Conservation (phyloP, 371 early-diverging fungal genomes). For the Rhizopus arrhizus region DNA sequence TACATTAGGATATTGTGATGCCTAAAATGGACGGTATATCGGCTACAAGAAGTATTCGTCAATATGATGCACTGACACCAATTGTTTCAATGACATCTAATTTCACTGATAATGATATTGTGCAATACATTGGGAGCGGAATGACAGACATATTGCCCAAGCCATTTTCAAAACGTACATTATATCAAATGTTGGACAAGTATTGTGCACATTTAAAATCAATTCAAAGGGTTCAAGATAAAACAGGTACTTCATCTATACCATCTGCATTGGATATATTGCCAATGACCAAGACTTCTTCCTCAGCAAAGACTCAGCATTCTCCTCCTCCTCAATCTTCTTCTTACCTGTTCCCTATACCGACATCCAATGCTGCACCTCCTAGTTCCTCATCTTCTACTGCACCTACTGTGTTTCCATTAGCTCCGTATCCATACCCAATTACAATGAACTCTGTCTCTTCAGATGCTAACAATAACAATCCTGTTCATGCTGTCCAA, state of each 20-base stretch:
- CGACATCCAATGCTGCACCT: conserved; percentile 5
- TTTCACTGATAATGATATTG: conserved; percentile 66
- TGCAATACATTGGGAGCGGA: conserved; percentile 73
- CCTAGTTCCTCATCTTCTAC: background rate
- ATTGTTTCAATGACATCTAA: conserved; percentile 83
- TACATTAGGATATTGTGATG: conserved; percentile 71
- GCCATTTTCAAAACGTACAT: conserved; percentile 66
- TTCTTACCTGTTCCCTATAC: background rate
- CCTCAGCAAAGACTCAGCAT: background rate
- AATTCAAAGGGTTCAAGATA: conserved; percentile 22
- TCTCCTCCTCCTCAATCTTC: background rate
- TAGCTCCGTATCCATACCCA: conserved; percentile 37
- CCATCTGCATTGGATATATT: conserved; percentile 10
- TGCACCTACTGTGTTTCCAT: conserved; percentile 25
- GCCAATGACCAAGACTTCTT: conserved; percentile 3
- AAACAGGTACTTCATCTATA: conserved; percentile 4
- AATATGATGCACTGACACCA: conserved; percentile 71
- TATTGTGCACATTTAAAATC: conserved; percentile 62
- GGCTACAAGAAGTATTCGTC: conserved; percentile 75
- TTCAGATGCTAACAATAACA: conserved; percentile 13
- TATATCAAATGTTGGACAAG: conserved; percentile 62
- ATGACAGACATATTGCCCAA: conserved; percentile 86
- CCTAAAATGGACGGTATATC: conserved; percentile 78
- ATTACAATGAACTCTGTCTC: conserved; percentile 38
- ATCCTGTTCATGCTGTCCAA: conserved; percentile 7